Evolutionary conservation across 441 rosid genomes (phyloP).

Genomic region (Syzygium syzygioides): DNA sequence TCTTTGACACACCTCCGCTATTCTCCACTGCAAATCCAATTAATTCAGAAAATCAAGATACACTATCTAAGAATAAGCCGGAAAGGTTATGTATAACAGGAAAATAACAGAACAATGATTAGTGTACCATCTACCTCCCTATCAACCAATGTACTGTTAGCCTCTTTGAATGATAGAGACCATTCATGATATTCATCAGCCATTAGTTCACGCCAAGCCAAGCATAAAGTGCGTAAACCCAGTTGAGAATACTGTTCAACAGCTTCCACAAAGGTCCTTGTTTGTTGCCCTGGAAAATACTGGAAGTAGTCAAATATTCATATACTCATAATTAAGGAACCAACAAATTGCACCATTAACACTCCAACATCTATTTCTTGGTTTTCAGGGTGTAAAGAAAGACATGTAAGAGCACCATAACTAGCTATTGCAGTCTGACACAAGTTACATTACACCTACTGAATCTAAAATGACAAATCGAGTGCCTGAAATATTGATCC

Average conservation of each 20-base stretch:
- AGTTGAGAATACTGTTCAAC: conserved; percentile 88
- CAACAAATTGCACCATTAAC: background rate
- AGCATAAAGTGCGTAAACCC: conserved; percentile 92
- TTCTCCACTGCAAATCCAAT: conserved; percentile 74
- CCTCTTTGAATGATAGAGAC: conserved; percentile 79
- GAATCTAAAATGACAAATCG: background rate
- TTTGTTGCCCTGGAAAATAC: conserved; percentile 73
- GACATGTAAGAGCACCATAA: background rate
- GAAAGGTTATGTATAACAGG: conserved; percentile 1
- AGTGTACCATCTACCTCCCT: conserved; percentile 70
- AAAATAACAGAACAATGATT: background rate
- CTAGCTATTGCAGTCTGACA: background rate
- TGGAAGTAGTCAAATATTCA: background rate
- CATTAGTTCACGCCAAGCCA: conserved; percentile 93
- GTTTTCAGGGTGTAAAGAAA: background rate
- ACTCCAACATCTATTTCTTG: background rate
- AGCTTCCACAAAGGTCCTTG: conserved; percentile 76
- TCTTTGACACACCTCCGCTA: conserved; percentile 95
- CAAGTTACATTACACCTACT: background rate
- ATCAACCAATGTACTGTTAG: conserved; percentile 80
- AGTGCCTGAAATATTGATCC: background rate
- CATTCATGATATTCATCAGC: conserved; percentile 87
- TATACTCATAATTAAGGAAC: background rate
- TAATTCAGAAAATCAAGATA: conserved; percentile 17
- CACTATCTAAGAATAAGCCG: background rate